Conservation (phyloP, 1,284 basidiomycete species). For the Rhizoctonia solani region DNA sequence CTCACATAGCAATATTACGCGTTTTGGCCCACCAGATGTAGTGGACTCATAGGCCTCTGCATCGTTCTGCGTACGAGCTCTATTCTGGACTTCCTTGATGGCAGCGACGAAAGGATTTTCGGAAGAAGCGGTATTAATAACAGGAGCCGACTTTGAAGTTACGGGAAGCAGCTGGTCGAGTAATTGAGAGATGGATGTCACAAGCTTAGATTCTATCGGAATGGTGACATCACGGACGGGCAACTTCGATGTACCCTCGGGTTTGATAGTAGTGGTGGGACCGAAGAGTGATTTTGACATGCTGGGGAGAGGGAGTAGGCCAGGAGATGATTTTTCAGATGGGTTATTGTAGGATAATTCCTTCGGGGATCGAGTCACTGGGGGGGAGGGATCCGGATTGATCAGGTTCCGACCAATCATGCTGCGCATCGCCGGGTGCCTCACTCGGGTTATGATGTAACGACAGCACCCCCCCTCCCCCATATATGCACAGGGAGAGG, state of each 20-base stretch:
- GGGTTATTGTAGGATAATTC: slow-evolving; percentile 8
- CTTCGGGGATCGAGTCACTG: slow-evolving; percentile 17
- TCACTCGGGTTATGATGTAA: slow-evolving; percentile 27
- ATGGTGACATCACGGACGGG: slow-evolving; percentile 15
- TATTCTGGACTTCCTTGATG: slow-evolving; percentile 26
- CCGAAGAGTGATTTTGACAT: slow-evolving; percentile 32
- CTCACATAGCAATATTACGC: background rate
- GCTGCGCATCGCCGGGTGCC: slow-evolving; percentile 11
- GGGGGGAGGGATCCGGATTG: background rate
- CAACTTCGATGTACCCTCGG: background rate
- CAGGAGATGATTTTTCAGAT: background rate
- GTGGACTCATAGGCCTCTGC: slow-evolving; percentile 29
- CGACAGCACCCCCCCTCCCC: background rate
- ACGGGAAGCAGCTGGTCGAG: slow-evolving; percentile 33
- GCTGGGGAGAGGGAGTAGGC: background rate
- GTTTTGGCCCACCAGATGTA: slow-evolving; percentile 1
- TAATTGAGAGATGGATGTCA: slow-evolving; percentile 17
- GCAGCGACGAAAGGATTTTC: slow-evolving; percentile 18
- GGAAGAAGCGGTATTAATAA: background rate
- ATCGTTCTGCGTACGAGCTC: slow-evolving; percentile 27
- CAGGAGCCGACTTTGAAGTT: background rate
- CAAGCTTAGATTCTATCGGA: slow-evolving; percentile 2
- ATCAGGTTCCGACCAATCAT: slow-evolving; percentile 19
- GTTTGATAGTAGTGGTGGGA: slow-evolving; percentile 18
- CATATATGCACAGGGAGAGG: background rate